Base-by-base conservation (phyloP, 1,284 basidiomycete species). In the Papiliotrema flavescens region DNA sequence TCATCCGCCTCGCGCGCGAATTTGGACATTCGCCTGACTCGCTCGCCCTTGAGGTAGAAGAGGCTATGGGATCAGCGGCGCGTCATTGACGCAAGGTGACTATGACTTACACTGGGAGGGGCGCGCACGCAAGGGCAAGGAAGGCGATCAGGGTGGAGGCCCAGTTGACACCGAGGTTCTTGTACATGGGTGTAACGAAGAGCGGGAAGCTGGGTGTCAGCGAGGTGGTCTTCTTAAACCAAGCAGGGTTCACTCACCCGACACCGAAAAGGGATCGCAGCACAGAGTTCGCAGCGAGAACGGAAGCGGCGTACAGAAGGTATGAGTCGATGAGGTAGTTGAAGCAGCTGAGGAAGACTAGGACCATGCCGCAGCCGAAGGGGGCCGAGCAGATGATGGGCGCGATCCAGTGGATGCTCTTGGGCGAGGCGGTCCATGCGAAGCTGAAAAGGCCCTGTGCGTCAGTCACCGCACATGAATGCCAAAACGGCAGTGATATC, bases 201-300 rank as follows among this genome's bases (percentile, higher is more conserved):
- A 84, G 71, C 9, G 83, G 84, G 70, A 85, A 85, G 1, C 80
- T 32, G 28, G 6, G 28, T 11, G 28, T 32, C 28, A 32, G 28
- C 11, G 11, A 5, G 28, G 28, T 11, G 5, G 11, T 32, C 6
- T 32, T 32, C 28, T 32, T 32, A 11, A n/a, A n/a, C n/a, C n/a
- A n/a, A n/a, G 28, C 11, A 6, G 28, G 5, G 28, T 5, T 5
- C 6, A 32, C 28, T 32, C 28, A 32, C 28, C 28, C 77, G 0
- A 82, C 83, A 19, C 85, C 87, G 59, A 85, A 81, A 4, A 81
- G 75, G 2, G 83, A 86, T 54, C 87, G 83, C 20, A 87, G 71
- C 42, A 90, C 81, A 23, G 87, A 83, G 39, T 86, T 87, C 47
- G 63, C 58, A n/a, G 59, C 62, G 15, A 63, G 55, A 26, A 64